Conservation (phyloP, 148 eudicot genomes). For the Cornus controversa region DNA sequence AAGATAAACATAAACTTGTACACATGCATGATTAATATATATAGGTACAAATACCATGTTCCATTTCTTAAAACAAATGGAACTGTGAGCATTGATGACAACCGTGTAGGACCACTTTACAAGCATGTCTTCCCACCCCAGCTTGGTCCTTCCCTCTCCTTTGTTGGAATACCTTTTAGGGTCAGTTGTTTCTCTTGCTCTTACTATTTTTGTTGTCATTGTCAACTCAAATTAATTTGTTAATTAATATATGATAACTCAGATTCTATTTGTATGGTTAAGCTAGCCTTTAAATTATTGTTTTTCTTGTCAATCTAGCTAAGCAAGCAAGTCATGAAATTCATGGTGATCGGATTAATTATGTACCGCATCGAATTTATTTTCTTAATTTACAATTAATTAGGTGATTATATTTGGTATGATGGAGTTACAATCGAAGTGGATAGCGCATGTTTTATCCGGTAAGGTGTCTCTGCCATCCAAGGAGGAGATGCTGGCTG, state of each 20-base stretch:
- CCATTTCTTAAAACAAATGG: constrained; percentile 41
- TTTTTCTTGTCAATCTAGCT: too few relatives aligned
- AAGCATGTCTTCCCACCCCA: constrained; percentile 48
- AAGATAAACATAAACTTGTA: too few relatives aligned
- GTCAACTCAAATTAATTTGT: too few relatives aligned
- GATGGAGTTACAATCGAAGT: constrained; percentile 39
- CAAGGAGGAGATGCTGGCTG: constrained; percentile 39
- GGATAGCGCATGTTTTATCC: constrained; percentile 41
- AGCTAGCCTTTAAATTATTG: too few relatives aligned
- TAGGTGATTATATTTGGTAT: constrained; percentile 7
- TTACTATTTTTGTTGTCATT: too few relatives aligned
- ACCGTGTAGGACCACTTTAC: constrained; percentile 49
- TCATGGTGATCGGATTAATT: too few relatives aligned
- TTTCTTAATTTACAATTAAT: too few relatives aligned
- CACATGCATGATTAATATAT: too few relatives aligned
- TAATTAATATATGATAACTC: too few relatives aligned
- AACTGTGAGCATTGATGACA: constrained; percentile 35
- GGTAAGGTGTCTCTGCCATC: constrained; percentile 30
- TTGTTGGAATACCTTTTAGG: constrained; percentile 30
- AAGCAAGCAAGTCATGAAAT: too few relatives aligned
- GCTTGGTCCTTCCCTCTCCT: constrained; percentile 33
- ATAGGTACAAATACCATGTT: constrained; percentile 32
- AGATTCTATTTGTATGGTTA: too few relatives aligned
- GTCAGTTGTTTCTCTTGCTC: background rate
- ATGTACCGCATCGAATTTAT: too few relatives aligned